Percentiles rank a stretch among this genome's conserved stretches.
Conservation (phyloP, 176 grass and related monocot genomes). For the Avena insularis region DNA sequence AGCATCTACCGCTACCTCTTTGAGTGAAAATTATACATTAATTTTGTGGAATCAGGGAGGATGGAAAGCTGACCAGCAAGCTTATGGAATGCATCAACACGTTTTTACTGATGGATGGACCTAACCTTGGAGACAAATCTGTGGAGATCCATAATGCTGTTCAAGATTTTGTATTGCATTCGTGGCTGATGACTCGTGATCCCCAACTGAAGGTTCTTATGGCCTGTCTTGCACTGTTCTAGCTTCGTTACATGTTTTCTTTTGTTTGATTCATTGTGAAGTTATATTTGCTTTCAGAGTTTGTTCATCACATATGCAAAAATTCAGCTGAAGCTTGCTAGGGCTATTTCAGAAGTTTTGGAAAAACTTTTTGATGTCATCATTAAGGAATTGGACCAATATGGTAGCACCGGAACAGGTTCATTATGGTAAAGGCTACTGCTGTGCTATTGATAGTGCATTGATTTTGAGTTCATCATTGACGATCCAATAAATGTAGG, state of each 20-base stretch:
- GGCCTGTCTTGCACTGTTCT: constrained; percentile 32
- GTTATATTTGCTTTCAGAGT: constrained; percentile 56
- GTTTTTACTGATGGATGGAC: constrained; percentile 81
- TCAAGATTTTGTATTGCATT: constrained; percentile 71
- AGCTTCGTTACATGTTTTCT: constrained; percentile 33
- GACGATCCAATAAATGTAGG: constrained; percentile 52
- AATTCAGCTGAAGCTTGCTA: constrained; percentile 73
- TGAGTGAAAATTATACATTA: constrained; percentile 39
- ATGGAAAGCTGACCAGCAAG: constrained; percentile 80
- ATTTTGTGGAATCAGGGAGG: constrained; percentile 67
- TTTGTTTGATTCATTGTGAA: constrained; percentile 30
- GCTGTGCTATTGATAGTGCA: neutral
- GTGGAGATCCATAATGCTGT: constrained; percentile 78
- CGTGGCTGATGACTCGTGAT: constrained; percentile 76
- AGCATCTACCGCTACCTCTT: neutral
- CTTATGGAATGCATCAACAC: constrained; percentile 94
- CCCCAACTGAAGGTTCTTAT: constrained; percentile 71
- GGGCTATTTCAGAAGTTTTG: constrained; percentile 66
- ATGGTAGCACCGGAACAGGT: constrained; percentile 52
- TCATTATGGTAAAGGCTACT: constrained; percentile 48
- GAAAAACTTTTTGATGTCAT: constrained; percentile 82
- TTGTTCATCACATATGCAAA: constrained; percentile 77
- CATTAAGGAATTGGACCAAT: constrained; percentile 76
- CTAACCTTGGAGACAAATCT: constrained; percentile 82
- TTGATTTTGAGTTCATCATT: constrained; percentile 39